Percentiles rank a stretch among this genome's conserved stretches.
These are phyloP conservation scores for Heliamphora exappendiculata DNA, from an alignment of 148 eudicot genomes.

Conservation along the genomic window DNA sequence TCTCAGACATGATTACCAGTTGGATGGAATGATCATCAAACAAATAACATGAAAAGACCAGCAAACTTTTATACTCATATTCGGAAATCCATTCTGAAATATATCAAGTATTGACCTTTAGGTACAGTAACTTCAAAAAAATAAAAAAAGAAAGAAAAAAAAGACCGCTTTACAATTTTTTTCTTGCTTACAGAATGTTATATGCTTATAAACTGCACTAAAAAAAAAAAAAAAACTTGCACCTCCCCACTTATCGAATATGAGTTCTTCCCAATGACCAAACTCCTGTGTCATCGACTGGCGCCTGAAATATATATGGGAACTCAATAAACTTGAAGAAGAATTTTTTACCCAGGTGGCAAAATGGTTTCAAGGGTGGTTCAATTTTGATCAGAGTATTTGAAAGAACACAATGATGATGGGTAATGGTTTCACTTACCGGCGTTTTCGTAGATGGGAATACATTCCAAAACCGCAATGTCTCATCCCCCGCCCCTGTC, in stretches of 20 bases:
- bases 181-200: neutral
- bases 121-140: neutral
- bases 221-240: neutral
- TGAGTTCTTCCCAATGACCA: slow-evolving; percentile 88
- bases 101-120: neutral
- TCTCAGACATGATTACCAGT: no score
- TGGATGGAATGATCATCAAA: no score
- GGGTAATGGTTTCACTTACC: slow-evolving; percentile 29
- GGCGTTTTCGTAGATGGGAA: slow-evolving; percentile 86
- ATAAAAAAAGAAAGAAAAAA: neutral
- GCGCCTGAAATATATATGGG: slow-evolving; percentile 64
- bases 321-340: slow-evolving; percentile 8
- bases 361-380: neutral
- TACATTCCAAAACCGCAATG: slow-evolving; percentile 88
- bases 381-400: neutral
- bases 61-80: neutral
- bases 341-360: neutral
- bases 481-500: slow-evolving; percentile 97
- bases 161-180: neutral
- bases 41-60: neutral
- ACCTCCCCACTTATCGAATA: slow-evolving; percentile 56
- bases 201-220: neutral
- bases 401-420: neutral
- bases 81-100: neutral
- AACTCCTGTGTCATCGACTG: slow-evolving; percentile 72